A percentile compares a stretch with the other conserved stretches of the same genome.
Evolutionary conservation across 352 stramenopile species (phyloP).

Genomic region (Pythium coloratum): DNA sequence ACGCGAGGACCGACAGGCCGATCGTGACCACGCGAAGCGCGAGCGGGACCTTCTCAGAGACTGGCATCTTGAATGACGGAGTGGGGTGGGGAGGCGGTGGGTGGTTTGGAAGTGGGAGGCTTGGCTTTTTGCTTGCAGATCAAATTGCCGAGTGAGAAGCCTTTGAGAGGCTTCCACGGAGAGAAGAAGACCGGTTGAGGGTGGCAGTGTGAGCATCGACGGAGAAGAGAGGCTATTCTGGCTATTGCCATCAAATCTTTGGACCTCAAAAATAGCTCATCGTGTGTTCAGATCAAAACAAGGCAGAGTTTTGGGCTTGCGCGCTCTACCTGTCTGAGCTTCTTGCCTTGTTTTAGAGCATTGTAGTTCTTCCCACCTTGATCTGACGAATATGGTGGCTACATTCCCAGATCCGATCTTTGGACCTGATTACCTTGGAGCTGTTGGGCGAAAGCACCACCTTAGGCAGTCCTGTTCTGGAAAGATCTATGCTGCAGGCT

Average conservation of each 20-base stretch:
- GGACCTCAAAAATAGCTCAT: not conserved
- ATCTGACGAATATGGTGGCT: conserved; percentile 3
- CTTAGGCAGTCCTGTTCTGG: too few species aligned
- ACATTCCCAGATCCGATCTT: conserved; percentile 14
- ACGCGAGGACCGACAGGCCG: conserved; percentile 42
- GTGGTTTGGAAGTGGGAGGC: not conserved
- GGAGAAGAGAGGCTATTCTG: not conserved
- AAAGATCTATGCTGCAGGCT: too few species aligned
- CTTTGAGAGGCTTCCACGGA: not conserved
- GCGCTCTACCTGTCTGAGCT: too few species aligned
- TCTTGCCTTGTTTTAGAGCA: too few species aligned
- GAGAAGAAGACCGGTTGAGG: not conserved
- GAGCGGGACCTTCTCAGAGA: conserved; percentile 43
- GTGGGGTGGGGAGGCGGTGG: not conserved
- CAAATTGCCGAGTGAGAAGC: conserved; percentile 3
- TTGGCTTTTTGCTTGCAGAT: conserved; percentile 5
- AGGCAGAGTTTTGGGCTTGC: too few species aligned
- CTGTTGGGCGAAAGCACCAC: too few species aligned
- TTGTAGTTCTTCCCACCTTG: not conserved
- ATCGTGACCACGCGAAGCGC: conserved; percentile 42
- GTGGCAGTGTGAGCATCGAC: not conserved
- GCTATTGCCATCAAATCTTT: not conserved
- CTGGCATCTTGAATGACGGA: conserved; percentile 29
- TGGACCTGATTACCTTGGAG: conserved; percentile 1
- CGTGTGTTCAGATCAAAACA: not conserved